phyloP scores from a whole-genome alignment of 2,329 filamentous ascomycete species.

The Metarhizium sp. region DNA sequence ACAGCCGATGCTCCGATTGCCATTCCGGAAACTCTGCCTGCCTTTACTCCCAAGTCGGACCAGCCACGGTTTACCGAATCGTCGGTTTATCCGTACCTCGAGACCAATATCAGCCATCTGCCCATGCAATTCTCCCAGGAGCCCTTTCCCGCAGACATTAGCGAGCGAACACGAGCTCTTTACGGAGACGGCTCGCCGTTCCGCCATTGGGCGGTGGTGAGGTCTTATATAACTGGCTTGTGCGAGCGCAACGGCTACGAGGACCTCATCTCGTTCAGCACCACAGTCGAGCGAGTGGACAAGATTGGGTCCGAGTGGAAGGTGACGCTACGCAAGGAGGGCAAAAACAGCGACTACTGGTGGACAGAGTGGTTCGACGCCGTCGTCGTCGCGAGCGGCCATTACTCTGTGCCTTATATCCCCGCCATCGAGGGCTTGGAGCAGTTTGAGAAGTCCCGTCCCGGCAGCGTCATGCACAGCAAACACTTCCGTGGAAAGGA shows the following conservation, averaged over 20 bases:
- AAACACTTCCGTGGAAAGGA: no score
- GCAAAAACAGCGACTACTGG: conserved; percentile 42
- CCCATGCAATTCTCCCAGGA: conserved; percentile 54
- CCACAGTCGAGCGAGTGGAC: conserved; percentile 50
- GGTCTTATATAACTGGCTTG: conserved; percentile 42
- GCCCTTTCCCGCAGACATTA: conserved; percentile 32
- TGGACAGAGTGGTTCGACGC: conserved; percentile 55
- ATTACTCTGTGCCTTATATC: conserved; percentile 51
- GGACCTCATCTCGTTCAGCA: conserved; percentile 43
- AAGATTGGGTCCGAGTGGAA: conserved; percentile 42
- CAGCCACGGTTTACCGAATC: conserved; percentile 46
- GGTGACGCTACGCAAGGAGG: conserved; percentile 34
- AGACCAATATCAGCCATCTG: conserved; percentile 52
- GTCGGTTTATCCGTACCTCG: conserved; percentile 52
- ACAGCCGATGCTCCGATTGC: conserved; percentile 38
- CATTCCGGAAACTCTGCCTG: conserved; percentile 38
- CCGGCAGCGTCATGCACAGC: conserved; percentile 25
- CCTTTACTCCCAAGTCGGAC: conserved; percentile 28
- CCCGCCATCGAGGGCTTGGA: conserved; percentile 38
- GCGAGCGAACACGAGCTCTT: conserved; percentile 18
- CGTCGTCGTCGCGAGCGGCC: conserved; percentile 49
- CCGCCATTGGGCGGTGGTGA: conserved; percentile 48
- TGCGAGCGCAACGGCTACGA: conserved; percentile 44
- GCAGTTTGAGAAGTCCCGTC: conserved; percentile 32
- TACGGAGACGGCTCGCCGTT: conserved; percentile 53